phyloP scores from a whole-genome alignment of 1,139 yeast species.

The Blastobotrys aristatus region DNA sequence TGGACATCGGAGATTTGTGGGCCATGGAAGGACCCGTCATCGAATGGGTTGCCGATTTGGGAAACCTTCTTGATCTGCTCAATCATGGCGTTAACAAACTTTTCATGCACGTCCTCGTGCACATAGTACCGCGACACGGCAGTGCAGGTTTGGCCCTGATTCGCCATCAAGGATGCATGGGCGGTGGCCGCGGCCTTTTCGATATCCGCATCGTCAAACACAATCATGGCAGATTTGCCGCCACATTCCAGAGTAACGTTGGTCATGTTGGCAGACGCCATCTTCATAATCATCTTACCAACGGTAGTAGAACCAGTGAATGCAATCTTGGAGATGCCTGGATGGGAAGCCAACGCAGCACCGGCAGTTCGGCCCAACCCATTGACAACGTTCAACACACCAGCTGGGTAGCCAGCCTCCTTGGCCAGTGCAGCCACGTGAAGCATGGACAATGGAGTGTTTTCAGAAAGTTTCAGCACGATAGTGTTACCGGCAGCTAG shows the following conservation, averaged over 20 bases:
- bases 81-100: slow-evolving; percentile 50
- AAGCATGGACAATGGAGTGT: slow-evolving; percentile 72
- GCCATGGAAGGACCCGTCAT: slow-evolving; percentile 68
- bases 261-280: slow-evolving; percentile 70
- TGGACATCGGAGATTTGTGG: slow-evolving; percentile 78
- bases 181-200: slow-evolving; percentile 54
- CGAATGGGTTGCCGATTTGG: slow-evolving; percentile 73
- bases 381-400: slow-evolving; percentile 67
- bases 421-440: slow-evolving; percentile 53
- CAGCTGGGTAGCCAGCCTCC: slow-evolving; percentile 73
- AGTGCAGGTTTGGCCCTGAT: slow-evolving; percentile 82
- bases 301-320: slow-evolving; percentile 85
- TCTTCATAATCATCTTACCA: slow-evolving; percentile 69
- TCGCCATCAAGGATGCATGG: slow-evolving; percentile 59
- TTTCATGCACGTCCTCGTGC: slow-evolving; percentile 69
- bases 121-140: slow-evolving; percentile 79
- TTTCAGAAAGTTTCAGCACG: slow-evolving; percentile 72
- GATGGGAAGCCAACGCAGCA: slow-evolving; percentile 65
- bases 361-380: slow-evolving; percentile 72
- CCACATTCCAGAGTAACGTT: slow-evolving; percentile 79
- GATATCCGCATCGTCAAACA: slow-evolving; percentile 67
- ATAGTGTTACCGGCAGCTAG: slow-evolving; percentile 73
- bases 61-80: slow-evolving; percentile 52
- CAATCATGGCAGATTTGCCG: slow-evolving; percentile 78
- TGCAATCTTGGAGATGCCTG: slow-evolving; percentile 69